These are phyloP conservation scores for Xylaria sp. DNA, from an alignment of 2,329 filamentous ascomycete genomes.

Conservation along the genomic window DNA sequence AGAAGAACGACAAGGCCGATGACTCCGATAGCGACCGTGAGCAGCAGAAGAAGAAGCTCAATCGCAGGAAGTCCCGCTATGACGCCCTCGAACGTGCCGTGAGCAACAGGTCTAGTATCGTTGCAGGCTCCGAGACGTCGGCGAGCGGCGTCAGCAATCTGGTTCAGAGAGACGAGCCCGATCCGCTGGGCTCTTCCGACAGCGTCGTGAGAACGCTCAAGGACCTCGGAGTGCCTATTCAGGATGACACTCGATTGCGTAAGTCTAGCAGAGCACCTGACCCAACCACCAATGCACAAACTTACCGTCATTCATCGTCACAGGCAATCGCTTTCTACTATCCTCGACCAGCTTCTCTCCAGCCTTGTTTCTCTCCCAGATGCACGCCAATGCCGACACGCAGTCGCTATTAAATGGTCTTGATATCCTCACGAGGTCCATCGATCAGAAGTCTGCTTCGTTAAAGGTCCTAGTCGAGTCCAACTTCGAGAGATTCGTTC, in stretches of 20 bases:
- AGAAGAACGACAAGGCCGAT: conserved; percentile 69
- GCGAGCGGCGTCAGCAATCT: conserved; percentile 72
- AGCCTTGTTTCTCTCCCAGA: conserved; percentile 86
- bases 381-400: conserved; percentile 86
- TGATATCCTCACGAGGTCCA: conserved; percentile 84
- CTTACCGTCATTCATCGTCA: conserved; percentile 16
- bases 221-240: conserved; percentile 76
- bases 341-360: conserved; percentile 97
- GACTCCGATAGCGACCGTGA: conserved; percentile 67
- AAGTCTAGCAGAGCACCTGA: conserved; percentile 44
- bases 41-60: conserved; percentile 55
- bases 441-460: conserved; percentile 96
- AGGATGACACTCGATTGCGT: conserved; percentile 82
- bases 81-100: conserved; percentile 80
- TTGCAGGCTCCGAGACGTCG: conserved; percentile 71
- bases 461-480: conserved; percentile 95
- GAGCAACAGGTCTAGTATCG: conserved; percentile 68
- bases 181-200: conserved; percentile 85
- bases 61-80: conserved; percentile 76
- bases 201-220: conserved; percentile 84
- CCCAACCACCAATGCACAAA: conserved; percentile 18
- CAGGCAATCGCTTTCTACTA: conserved; percentile 89
- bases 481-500: conserved; percentile 98
- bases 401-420: conserved; percentile 80
- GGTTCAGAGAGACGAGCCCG: conserved; percentile 89